Evolutionary conservation across 306 rosid genomes (phyloP).

Genomic region (Vigna hirtella): DNA sequence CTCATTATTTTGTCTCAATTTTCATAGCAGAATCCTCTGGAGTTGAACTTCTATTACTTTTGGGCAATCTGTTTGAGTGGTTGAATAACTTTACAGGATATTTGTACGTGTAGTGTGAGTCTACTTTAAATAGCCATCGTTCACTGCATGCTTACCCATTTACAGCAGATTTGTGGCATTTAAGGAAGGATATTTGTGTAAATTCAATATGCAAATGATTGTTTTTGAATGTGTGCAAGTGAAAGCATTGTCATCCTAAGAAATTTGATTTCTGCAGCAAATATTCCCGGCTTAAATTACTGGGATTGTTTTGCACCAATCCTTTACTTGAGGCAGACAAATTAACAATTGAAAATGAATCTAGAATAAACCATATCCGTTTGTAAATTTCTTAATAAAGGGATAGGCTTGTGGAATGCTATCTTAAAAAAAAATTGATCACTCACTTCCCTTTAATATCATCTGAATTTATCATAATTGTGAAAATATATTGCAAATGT

Average conservation of each 20-base stretch:
- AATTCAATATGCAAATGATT: conserved; percentile 5
- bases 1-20: conserved; percentile 6
- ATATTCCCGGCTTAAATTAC: background rate
- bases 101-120: conserved; percentile 2
- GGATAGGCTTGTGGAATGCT: background rate
- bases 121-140: background rate
- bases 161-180: background rate
- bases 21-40: background rate
- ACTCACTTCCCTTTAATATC: conserved; percentile 10
- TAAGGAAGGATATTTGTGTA: background rate
- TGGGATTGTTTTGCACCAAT: background rate
- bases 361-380: background rate
- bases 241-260: background rate
- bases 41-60: background rate
- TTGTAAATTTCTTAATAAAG: background rate
- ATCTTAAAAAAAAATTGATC: conserved; percentile 3
- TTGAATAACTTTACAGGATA: conserved; percentile 5
- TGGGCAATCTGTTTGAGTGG: conserved; percentile 15
- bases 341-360: background rate
- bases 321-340: background rate
- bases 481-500: conserved; percentile 12
- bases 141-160: background rate
- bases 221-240: background rate
- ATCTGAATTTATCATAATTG: conserved; percentile 6
- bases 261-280: background rate